Percentiles rank a stretch among this genome's conserved stretches.
These are phyloP conservation scores for Erodium moschatum DNA, from an alignment of 441 rosid genomes.

Conservation along the genomic window DNA sequence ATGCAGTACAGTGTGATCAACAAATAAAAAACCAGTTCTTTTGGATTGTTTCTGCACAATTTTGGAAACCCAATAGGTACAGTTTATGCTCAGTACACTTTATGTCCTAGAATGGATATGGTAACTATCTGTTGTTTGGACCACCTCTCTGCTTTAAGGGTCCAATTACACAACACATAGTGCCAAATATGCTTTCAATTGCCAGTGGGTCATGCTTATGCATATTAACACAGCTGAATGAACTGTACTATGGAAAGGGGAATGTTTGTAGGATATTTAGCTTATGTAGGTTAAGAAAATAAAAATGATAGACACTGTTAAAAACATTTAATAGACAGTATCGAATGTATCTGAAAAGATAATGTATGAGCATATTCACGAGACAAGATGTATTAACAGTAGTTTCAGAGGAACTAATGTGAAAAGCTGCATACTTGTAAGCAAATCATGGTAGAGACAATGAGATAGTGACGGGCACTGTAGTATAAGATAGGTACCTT, in stretches of 20 bases:
- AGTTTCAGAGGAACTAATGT: background rate
- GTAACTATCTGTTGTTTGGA: background rate
- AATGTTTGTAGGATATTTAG: no score
- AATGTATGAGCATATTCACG: no score
- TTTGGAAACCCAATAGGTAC: slow-evolving; percentile 4
- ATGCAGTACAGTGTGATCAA: background rate
- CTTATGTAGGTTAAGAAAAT: no score
- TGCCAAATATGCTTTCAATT: background rate
- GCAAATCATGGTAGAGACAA: background rate
- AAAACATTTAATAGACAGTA: no score
- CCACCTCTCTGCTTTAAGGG: slow-evolving; percentile 5
- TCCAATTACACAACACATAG: background rate
- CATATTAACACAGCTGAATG: background rate
- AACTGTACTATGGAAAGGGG: background rate
- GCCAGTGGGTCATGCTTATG: background rate
- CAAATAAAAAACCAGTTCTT: background rate
- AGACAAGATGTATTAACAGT: background rate
- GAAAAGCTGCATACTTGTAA: background rate
- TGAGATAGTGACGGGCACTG: background rate
- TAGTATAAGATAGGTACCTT: background rate
- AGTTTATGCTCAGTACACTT: background rate
- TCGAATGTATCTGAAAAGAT: no score
- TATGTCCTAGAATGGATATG: background rate
- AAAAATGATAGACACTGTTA: no score
- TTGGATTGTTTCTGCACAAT: background rate